Base-by-base conservation (phyloP, 257 asterid genomes). In the Solanum piurae region DNA sequence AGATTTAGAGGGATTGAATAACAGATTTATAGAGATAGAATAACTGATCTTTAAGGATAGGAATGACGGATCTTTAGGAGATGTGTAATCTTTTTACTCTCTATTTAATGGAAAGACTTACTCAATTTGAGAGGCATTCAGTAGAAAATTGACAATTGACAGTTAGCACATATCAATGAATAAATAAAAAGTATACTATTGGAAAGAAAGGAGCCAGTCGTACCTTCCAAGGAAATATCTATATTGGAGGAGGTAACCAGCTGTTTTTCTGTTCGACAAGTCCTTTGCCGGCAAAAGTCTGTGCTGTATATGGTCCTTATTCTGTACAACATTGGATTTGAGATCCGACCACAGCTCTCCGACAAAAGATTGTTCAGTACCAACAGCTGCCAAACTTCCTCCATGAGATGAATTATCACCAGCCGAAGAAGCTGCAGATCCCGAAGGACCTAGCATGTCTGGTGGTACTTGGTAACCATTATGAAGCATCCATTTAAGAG, bases 401-500 rank as follows among this genome's bases (percentile, higher is more conserved):
- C 93, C 94, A 86, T 86, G 83, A 34, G 86, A 91, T 73, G 89
- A 31, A 87, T 88, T 85, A 25, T 83, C 88, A 14, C 89, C 83
- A 36, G 85, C 86, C 34, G 52, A 87, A 52, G 94, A 89, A 83
- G 88, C 86, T 27, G 76, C 76, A 44, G 46, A 89, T 58, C 92
- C 89, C 89, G 88, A 87, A 76, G 88, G 89, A 62, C 84, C 89
- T 85, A 88, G 95, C 96, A 95, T 92, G 87, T 95, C 96, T 20
- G 83, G 87, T 80, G 99, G 99, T 82, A 96, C 90, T 3, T 93
- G 92, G 60, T 94, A 94, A 72, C 98, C 97, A 89, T 96, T 95
- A 86, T 93, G 94, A 86, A 93, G 92, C 97, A 95, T 94, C 99
- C 99, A 96, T 90, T 94, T 89, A 62, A 96, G 89, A 33, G 99